A percentile compares a stretch with the other conserved stretches of the same genome.
phyloP scores from a whole-genome alignment of 352 stramenopile species.

The Pythium dissotocum region DNA sequence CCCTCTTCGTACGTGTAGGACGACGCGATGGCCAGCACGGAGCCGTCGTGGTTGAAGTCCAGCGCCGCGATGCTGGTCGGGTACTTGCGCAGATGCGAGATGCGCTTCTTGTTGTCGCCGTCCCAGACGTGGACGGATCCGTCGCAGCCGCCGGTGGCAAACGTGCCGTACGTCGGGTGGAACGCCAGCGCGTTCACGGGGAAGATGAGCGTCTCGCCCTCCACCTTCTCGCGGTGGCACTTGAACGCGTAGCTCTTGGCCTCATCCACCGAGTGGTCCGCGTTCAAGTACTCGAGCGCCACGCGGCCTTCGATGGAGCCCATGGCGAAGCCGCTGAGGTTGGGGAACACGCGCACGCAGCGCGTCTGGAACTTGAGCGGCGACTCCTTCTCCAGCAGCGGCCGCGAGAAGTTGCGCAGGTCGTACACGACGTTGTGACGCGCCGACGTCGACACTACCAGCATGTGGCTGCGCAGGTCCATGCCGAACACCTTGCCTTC shows the following conservation, averaged over 20 bases:
- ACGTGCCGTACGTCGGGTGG: conserved; percentile 93
- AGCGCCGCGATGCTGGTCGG: conserved; percentile 91
- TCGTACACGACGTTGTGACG: conserved; percentile 79
- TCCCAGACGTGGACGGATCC: conserved; percentile 94
- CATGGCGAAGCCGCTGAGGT: conserved; percentile 86
- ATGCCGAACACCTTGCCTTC: conserved; percentile 72
- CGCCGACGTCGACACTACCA: conserved; percentile 59
- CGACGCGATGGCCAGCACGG: conserved; percentile 91
- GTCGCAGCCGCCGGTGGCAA: conserved; percentile 96
- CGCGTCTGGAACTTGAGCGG: conserved; percentile 92
- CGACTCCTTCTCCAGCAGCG: conserved; percentile 71
- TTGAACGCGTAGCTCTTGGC: conserved; percentile 97
- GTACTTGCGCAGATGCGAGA: conserved; percentile 81
- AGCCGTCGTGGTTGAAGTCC: conserved; percentile 94
- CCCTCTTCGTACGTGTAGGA: conserved; percentile 98
- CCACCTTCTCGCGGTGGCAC: conserved; percentile 93
- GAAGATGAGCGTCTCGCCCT: conserved; percentile 88
- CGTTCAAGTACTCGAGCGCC: conserved; percentile 94
- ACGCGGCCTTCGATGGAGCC: conserved; percentile 96
- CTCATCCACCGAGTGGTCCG: conserved; percentile 43
- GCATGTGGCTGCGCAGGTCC: conserved; percentile 54
- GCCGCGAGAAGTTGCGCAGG: conserved; percentile 66
- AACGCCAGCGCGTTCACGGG: conserved; percentile 97
- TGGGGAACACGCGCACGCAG: conserved; percentile 78
- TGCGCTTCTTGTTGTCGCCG: conserved; percentile 95